Conservation (phyloP, 352 stramenopile species). For the Phytopythium vexans region DNA sequence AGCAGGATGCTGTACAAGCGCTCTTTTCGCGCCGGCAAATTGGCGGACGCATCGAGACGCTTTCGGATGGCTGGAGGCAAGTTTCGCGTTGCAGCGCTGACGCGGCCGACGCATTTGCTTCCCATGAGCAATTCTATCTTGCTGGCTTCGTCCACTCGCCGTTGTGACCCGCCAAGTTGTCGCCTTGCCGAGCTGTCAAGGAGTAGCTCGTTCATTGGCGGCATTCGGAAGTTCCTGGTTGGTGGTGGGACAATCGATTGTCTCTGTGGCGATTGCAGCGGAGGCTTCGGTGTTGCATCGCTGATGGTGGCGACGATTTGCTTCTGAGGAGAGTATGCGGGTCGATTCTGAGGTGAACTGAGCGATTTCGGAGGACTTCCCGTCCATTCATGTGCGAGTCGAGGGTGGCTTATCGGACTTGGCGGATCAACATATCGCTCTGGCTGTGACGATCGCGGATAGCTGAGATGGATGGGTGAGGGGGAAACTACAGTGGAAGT, state of each 20-base stretch:
- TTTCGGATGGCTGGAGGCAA: slow-evolving; percentile 46
- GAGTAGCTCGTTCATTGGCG: slow-evolving; percentile 34
- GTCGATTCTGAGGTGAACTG: slow-evolving; percentile 2
- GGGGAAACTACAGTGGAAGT: no score
- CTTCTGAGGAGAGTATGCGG: slow-evolving; percentile 8
- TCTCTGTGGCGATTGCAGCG: not conserved
- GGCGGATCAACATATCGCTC: no score
- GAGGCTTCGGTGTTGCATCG: slow-evolving; percentile 2
- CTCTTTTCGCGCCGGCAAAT: slow-evolving; percentile 45
- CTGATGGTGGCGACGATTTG: not conserved
- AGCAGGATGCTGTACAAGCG: slow-evolving; percentile 48
- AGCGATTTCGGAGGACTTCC: not conserved
- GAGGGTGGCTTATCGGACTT: no score
- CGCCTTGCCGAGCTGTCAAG: slow-evolving; percentile 44
- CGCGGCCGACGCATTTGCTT: slow-evolving; percentile 44
- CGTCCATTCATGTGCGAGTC: no score
- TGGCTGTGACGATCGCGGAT: no score
- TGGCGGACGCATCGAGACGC: slow-evolving; percentile 39
- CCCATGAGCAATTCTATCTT: slow-evolving; percentile 74
- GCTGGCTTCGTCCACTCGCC: slow-evolving; percentile 43
- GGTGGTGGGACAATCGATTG: not conserved
- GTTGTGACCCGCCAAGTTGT: slow-evolving; percentile 11
- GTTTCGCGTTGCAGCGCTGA: slow-evolving; percentile 46
- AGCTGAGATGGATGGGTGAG: no score
- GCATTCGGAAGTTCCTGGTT: slow-evolving; percentile 10